Evolutionary conservation across 768 basidiomycete species (phyloP).

Genomic region (Coprinellus micaceus): DNA sequence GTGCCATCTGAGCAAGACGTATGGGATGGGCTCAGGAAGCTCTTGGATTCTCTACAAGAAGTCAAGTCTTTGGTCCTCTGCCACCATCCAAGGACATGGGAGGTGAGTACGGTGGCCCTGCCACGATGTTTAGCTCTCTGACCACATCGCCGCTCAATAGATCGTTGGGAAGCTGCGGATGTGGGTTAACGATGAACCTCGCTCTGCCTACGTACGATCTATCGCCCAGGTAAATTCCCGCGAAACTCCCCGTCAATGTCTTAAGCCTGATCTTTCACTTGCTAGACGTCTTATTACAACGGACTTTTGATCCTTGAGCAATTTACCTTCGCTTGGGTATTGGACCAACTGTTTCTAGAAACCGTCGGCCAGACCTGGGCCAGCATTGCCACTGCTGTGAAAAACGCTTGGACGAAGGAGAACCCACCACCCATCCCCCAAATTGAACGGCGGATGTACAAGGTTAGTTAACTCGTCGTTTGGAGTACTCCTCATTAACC

Average conservation of each 20-base stretch:
- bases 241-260: background rate
- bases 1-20: slow-evolving; percentile 45
- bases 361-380: slow-evolving; percentile 53
- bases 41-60: slow-evolving; percentile 59
- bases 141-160: slow-evolving; percentile 26
- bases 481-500: slow-evolving; percentile 4
- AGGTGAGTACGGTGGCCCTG: slow-evolving; percentile 41
- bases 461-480: slow-evolving; percentile 27
- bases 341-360: slow-evolving; percentile 64
- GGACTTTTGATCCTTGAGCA: slow-evolving; percentile 50
- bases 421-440: slow-evolving; percentile 35
- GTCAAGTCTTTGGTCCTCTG: slow-evolving; percentile 42
- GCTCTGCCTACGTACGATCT: slow-evolving; percentile 60
- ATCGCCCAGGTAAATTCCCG: slow-evolving; percentile 57
- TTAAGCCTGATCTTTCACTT: slow-evolving; percentile 3
- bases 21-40: slow-evolving; percentile 46
- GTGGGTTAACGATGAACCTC: slow-evolving; percentile 41
- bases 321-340: slow-evolving; percentile 49
- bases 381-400: slow-evolving; percentile 34
- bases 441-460: slow-evolving; percentile 39
- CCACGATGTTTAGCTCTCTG: background rate
- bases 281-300: slow-evolving; percentile 41
- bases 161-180: slow-evolving; percentile 47
- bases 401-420: slow-evolving; percentile 31
- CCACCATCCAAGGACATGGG: slow-evolving; percentile 53